A percentile compares a stretch with the other conserved stretches of the same genome.
Evolutionary conservation across 331 rosid genomes (phyloP).

Genomic region (Acacia pycnantha): DNA sequence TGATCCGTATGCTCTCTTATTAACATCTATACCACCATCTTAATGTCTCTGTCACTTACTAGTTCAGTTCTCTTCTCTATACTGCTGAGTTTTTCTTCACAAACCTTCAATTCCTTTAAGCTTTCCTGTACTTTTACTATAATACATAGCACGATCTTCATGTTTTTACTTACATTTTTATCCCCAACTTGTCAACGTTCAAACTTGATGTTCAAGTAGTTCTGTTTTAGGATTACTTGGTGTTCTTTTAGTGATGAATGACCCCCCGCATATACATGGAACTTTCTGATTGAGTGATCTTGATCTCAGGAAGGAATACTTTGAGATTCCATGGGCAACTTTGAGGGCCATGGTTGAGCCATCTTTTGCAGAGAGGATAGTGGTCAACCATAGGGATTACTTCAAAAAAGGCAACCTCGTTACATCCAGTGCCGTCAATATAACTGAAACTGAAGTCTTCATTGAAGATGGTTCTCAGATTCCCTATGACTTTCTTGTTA

Average conservation of each 20-base stretch:
- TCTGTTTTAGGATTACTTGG: neutral
- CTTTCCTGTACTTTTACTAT: neutral
- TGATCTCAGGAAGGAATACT: constrained; percentile 59
- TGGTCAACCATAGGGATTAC: constrained; percentile 56
- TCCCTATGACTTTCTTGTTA: constrained; percentile 51
- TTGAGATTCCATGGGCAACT: constrained; percentile 65
- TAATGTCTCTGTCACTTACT: neutral
- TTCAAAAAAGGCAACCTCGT: constrained; percentile 47
- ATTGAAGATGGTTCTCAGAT: constrained; percentile 49
- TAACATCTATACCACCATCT: neutral
- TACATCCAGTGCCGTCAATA: constrained; percentile 41
- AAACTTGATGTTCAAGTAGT: neutral
- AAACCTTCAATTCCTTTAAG: neutral
- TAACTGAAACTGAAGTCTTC: constrained; percentile 48
- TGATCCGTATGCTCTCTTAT: constrained; percentile 53
- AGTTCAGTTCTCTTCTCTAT: neutral
- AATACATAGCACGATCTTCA: neutral
- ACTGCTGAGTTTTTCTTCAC: neutral
- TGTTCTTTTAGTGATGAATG: neutral
- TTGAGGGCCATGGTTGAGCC: constrained; percentile 68
- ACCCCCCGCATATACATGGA: neutral
- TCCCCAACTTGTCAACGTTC: neutral
- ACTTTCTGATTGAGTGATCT: neutral
- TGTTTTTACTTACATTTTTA: neutral
- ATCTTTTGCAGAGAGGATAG: constrained; percentile 46